phyloP scores from a whole-genome alignment of 139 green algal genomes.

The Asterochloris erici region DNA sequence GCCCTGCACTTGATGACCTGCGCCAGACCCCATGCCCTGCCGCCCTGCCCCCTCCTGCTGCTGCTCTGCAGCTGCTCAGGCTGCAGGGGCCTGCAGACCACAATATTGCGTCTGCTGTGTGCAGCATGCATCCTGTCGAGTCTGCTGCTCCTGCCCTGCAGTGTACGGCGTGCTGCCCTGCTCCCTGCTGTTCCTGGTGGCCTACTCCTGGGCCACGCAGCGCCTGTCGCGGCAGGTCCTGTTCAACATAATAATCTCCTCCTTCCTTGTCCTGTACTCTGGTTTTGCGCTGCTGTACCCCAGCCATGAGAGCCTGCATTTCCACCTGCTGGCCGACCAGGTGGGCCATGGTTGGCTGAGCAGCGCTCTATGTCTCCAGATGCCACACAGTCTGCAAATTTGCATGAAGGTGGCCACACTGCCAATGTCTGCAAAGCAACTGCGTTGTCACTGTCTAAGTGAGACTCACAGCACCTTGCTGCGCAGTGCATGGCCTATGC shows the following conservation, averaged over 20 bases:
- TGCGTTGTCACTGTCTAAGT: too few relatives aligned
- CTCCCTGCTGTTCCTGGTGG: slow-evolving; percentile 79
- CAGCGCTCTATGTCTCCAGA: background rate
- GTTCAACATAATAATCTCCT: slow-evolving; percentile 85
- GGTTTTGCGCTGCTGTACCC: slow-evolving; percentile 85
- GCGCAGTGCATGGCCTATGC: too few relatives aligned
- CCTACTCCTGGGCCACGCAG: slow-evolving; percentile 59
- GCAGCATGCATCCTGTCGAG: background rate
- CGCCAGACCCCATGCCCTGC: too few relatives aligned
- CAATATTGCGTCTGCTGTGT: too few relatives aligned
- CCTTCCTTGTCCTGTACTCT: slow-evolving; percentile 82
- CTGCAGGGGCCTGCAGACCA: too few relatives aligned
- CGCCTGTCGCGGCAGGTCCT: slow-evolving; percentile 55
- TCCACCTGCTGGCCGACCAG: slow-evolving; percentile 40
- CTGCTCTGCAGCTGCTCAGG: too few relatives aligned
- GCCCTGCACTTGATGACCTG: too few relatives aligned
- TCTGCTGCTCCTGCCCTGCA: slow-evolving; percentile 18
- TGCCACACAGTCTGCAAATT: too few relatives aligned
- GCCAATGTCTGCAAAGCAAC: too few relatives aligned
- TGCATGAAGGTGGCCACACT: background rate
- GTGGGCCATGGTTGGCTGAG: slow-evolving; percentile 27
- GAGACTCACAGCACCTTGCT: too few relatives aligned
- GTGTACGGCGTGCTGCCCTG: slow-evolving; percentile 90
- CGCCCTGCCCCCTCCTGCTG: background rate
- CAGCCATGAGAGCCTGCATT: slow-evolving; percentile 73